Conservation (phyloP, 139 green algal species). For the Nannochloris sp. region DNA sequence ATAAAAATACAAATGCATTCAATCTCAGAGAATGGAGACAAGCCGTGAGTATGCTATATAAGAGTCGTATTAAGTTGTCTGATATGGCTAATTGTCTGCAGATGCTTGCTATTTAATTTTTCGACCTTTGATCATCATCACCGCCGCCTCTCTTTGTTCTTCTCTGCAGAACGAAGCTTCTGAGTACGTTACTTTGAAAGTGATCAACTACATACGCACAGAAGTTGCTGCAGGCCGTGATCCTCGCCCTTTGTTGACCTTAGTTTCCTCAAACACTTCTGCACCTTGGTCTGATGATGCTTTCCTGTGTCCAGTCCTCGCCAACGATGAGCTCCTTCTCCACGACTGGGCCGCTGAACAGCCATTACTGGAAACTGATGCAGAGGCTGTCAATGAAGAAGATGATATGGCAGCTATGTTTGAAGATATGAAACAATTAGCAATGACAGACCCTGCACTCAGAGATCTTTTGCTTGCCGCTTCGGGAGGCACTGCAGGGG, state of each 20-base stretch:
- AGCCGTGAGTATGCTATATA: not conserved
- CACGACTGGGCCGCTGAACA: constrained; percentile 62
- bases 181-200: constrained; percentile 64
- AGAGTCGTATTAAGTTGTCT: not conserved
- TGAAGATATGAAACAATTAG: not conserved
- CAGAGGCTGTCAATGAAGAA: not conserved
- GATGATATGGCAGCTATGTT: not conserved
- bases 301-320: constrained; percentile 53
- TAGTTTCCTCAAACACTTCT: not conserved
- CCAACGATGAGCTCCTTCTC: constrained; percentile 69
- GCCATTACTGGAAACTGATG: not conserved
- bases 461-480: not conserved
- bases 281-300: constrained; percentile 48
- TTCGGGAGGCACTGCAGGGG: not conserved
- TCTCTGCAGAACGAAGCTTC: not conserved
- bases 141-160: not conserved
- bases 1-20: constrained; percentile 41
- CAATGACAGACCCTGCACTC: not conserved
- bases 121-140: not conserved
- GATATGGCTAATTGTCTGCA: no score
- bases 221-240: constrained; percentile 42
- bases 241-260: constrained; percentile 28
- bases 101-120: not conserved
- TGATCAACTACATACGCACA: constrained; percentile 75
- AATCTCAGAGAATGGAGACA: constrained; percentile 14